phyloP scores from a whole-genome alignment of 225 moss, liverwort and hornwort genomes.

The Sphagnum tenellum region DNA sequence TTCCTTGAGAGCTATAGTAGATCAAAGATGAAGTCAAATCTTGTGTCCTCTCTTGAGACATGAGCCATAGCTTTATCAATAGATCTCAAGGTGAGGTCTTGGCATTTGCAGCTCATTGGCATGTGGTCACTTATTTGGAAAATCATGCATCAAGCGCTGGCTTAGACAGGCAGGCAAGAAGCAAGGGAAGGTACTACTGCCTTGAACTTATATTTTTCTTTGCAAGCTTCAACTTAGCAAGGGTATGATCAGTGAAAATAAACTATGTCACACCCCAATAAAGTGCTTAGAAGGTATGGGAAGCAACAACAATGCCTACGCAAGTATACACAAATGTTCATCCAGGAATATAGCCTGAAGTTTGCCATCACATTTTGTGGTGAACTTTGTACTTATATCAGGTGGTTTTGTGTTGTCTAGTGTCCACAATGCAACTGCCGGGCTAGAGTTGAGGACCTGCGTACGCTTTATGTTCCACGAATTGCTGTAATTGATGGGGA shows the following conservation, averaged over 20 bases:
- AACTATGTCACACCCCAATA: neutral
- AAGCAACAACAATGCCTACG: no score
- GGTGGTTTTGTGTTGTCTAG: slow-evolving; percentile 15
- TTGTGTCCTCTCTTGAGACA: no score
- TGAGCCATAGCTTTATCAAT: no score
- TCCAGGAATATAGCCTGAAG: no score
- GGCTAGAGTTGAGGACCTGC: slow-evolving; percentile 65
- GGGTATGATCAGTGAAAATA: neutral
- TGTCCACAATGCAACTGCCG: slow-evolving; percentile 86
- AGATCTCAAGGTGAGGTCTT: neutral
- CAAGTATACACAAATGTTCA: no score
- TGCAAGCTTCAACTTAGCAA: no score
- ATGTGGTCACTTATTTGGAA: slow-evolving; percentile 83
- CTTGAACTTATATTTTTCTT: neutral
- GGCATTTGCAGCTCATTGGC: slow-evolving; percentile 44
- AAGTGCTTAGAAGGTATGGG: no score
- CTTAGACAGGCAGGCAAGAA: slow-evolving; percentile 49
- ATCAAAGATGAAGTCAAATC: no score
- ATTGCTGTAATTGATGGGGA: slow-evolving; percentile 64
- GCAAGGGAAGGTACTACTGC: slow-evolving; percentile 43
- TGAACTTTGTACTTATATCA: neutral
- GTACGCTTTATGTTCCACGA: slow-evolving; percentile 58
- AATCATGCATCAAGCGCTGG: slow-evolving; percentile 81
- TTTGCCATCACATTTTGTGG: neutral
- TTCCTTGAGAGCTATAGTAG: neutral